Evolutionary conservation across 225 moss, liverwort and hornwort species (phyloP), one percentile per base, ranked within the genome.

Genomic region (Sphagnum contortum): DNA sequence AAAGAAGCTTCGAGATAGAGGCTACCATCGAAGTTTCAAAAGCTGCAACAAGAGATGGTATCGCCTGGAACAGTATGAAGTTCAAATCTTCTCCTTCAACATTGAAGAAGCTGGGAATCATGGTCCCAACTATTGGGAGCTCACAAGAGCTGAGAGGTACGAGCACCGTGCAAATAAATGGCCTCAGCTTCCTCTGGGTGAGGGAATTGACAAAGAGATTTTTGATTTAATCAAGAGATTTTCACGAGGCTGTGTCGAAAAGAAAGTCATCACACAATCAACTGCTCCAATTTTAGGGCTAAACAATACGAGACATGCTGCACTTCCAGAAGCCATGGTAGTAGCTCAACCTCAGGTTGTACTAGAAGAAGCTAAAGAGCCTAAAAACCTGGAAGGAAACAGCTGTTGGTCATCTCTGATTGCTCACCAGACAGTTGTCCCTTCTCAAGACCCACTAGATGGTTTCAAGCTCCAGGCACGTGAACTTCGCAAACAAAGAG

Each of bases 31-130:
- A 47, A 85, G 84, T 50, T 74, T 78, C 47, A 81, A 74, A 48
- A 85, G 81, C 57, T 85, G 84, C 60, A 85, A 85, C n/a, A 85
- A 81, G 59, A 64, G 81, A 49, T 85, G 84, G 84, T 85, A 81
- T 48, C 64, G 70, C 59, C 68, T 81, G 0, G 81, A 81, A 9
- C 84, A 81, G 57, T 76, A 65, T 49, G 84, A 81, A 60, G 65
- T 81, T 0, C 81, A 85, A 49, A 85, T 81, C 12, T 78, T 76
- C 48, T 79, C 84, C 3, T 81, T 85, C 62, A 79, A 85, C 8
- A 79, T 76, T 48, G 78, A 81, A 44, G 76, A 74, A 57, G 78
- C 29, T 29, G 29, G 29, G 29, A 29, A 29, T 29, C 29, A 76
- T 0, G 71, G 72, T 9, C 76, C 69, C 52, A 81, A 75, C 8